These are phyloP conservation scores for Fusarium transvaalense DNA, from an alignment of 2,329 filamentous ascomycete genomes.

Conservation along the genomic window DNA sequence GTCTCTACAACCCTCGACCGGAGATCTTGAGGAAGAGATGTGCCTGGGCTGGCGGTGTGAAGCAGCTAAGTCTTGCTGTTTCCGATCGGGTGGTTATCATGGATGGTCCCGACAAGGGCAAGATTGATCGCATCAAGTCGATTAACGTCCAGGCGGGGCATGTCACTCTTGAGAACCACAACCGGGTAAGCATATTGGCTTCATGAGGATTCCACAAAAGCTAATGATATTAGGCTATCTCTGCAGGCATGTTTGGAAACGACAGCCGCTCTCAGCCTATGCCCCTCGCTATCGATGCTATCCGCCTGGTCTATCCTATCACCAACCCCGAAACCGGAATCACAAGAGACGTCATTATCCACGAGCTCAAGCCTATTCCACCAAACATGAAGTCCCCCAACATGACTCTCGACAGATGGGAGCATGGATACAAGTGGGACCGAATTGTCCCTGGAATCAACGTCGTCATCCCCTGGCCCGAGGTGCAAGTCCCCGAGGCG, in stretches of 20 bases:
- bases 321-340: conserved; percentile 73
- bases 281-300: conserved; percentile 74
- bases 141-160: conserved; percentile 68
- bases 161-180: conserved; percentile 71
- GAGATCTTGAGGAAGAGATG: conserved; percentile 59
- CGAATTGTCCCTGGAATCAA: conserved; percentile 78
- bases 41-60: conserved; percentile 67
- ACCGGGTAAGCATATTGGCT: conserved; percentile 67
- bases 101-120: conserved; percentile 82
- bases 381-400: conserved; percentile 61
- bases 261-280: conserved; percentile 50
- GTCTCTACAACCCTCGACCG: conserved; percentile 47
- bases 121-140: conserved; percentile 78
- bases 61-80: conserved; percentile 70
- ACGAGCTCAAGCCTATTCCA: conserved; percentile 71
- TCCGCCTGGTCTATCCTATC: conserved; percentile 86
- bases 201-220: background rate
- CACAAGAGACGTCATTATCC: conserved; percentile 81
- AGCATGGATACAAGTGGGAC: conserved; percentile 59
- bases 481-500: conserved; percentile 61
- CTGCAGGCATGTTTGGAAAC: conserved; percentile 50
- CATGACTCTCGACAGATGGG: conserved; percentile 58
- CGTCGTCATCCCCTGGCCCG: conserved; percentile 82
- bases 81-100: conserved; percentile 87
- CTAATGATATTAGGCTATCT: conserved; percentile 46